phyloP scores from a whole-genome alignment of 805 yeast genomes.

The Suhomyces prunicola region DNA sequence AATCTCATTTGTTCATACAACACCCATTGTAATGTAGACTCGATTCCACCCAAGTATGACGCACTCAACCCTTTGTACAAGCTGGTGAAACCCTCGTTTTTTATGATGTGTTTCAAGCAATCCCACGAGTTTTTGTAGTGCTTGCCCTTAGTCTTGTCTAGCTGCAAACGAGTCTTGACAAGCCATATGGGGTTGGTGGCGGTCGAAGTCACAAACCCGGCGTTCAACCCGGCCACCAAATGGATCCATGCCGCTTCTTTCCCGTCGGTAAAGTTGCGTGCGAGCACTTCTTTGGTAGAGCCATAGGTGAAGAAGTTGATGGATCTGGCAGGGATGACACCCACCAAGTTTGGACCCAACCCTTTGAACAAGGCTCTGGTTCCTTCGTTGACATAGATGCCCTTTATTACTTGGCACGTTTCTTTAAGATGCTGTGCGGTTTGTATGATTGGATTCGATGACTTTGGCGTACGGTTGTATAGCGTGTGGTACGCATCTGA shows the following conservation, averaged over 20 bases:
- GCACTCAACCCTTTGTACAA: constrained; percentile 91
- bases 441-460: constrained; percentile 36
- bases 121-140: constrained; percentile 82
- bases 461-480: constrained; percentile 48
- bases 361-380: constrained; percentile 87
- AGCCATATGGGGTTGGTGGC: constrained; percentile 98
- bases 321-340: constrained; percentile 97
- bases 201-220: constrained; percentile 92
- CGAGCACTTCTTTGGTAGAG: constrained; percentile 77
- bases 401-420: constrained; percentile 67
- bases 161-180: constrained; percentile 88
- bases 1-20: constrained; percentile 91
- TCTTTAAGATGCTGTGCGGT: constrained; percentile 74
- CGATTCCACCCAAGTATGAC: constrained; percentile 88
- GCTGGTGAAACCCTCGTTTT: constrained; percentile 75
- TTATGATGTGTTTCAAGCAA: constrained; percentile 66
- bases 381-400: constrained; percentile 76
- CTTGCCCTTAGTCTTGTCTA: constrained; percentile 69
- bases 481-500: constrained; percentile 71
- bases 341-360: constrained; percentile 92
- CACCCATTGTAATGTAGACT: constrained; percentile 94
- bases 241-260: constrained; percentile 84
- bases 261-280: constrained; percentile 64
- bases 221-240: constrained; percentile 78
- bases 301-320: constrained; percentile 96